Evolutionary conservation across 768 basidiomycete species (phyloP).

Genomic region (Astraeus odoratus): DNA sequence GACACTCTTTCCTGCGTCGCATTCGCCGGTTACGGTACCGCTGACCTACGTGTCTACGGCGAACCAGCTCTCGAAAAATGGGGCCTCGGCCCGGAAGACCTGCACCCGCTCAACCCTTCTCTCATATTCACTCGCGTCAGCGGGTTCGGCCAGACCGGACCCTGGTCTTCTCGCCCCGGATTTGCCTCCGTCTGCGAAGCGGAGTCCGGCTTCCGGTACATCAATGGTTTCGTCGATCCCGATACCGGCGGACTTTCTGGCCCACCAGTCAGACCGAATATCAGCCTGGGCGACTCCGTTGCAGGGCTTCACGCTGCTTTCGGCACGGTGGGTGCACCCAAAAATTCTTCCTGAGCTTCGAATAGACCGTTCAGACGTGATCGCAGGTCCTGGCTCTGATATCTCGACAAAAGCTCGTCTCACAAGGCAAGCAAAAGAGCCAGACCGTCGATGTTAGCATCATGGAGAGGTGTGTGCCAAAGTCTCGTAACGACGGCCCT

Average conservation of each 20-base stretch:
- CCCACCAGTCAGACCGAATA: constrained; percentile 63
- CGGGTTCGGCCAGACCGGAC: constrained; percentile 70
- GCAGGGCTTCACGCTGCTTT: constrained; percentile 70
- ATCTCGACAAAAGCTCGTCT: constrained; percentile 32
- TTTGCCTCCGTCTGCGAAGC: constrained; percentile 74
- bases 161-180: constrained; percentile 63
- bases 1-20: constrained; percentile 9
- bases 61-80: constrained; percentile 60
- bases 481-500: background rate
- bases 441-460: constrained; percentile 72
- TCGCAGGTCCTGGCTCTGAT: constrained; percentile 55
- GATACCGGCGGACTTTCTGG: constrained; percentile 47
- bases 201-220: constrained; percentile 66
- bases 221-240: constrained; percentile 58
- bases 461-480: constrained; percentile 47
- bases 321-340: constrained; percentile 46
- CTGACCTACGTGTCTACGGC: background rate
- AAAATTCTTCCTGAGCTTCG: background rate
- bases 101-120: constrained; percentile 72
- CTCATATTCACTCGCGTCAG: constrained; percentile 87
- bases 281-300: constrained; percentile 66
- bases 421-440: constrained; percentile 28
- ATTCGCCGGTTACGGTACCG: too few relatives aligned
- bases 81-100: constrained; percentile 49
- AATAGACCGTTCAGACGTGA: background rate